phyloP scores from a whole-genome alignment of 2,329 filamentous ascomycete species.

The Coniella lustricola region DNA sequence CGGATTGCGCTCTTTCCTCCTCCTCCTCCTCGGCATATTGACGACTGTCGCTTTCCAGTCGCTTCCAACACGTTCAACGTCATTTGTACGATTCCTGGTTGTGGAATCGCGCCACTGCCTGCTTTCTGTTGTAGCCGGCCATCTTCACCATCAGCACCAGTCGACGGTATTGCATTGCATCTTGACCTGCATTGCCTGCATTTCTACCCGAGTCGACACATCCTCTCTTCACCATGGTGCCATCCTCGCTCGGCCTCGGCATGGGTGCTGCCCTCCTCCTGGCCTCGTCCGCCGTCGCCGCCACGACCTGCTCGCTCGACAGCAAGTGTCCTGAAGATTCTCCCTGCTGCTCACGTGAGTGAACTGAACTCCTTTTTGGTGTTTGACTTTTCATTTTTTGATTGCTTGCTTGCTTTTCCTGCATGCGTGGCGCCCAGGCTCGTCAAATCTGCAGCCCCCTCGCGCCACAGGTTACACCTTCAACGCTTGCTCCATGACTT shows the following conservation, averaged over 20 bases:
- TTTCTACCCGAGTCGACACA: no score
- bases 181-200: not conserved
- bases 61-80: no score
- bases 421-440: no score
- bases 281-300: conserved; percentile 31
- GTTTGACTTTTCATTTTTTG: not conserved
- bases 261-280: conserved; percentile 32
- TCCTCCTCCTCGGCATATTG: no score
- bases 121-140: no score
- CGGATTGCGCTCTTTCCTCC: no score
- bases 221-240: conserved; percentile 22
- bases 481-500: not conserved
- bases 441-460: not conserved
- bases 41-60: no score
- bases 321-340: conserved; percentile 62
- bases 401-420: not conserved
- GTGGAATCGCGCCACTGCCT: no score
- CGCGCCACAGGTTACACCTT: not conserved
- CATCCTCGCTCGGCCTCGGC: conserved; percentile 18
- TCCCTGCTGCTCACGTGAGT: conserved; percentile 78
- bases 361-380: no score
- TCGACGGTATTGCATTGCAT: no score
- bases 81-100: no score
- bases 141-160: no score
- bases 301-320: conserved; percentile 37